These are phyloP conservation scores for Peterozyma toletana DNA, from an alignment of 805 yeast genomes.

Conservation along the genomic window DNA sequence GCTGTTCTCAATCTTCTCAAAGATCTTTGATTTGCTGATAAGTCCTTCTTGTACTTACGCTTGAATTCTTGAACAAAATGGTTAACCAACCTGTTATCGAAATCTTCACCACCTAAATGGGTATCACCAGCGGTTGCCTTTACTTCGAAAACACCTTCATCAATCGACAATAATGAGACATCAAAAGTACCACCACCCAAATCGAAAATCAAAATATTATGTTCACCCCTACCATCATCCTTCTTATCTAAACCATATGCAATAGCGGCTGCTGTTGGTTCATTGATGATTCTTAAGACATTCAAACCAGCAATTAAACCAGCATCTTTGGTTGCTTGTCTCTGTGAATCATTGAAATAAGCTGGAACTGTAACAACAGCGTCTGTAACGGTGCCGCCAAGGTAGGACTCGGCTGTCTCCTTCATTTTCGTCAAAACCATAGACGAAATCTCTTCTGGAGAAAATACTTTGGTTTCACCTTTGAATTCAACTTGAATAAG, in stretches of 20 bases:
- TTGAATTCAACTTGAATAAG: constrained; percentile 85
- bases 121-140: constrained; percentile 81
- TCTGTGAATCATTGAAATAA: constrained; percentile 73
- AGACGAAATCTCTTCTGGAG: constrained; percentile 92
- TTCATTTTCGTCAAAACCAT: constrained; percentile 73
- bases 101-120: constrained; percentile 83
- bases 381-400: constrained; percentile 46
- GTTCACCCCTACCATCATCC: constrained; percentile 32
- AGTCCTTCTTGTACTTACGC: constrained; percentile 96
- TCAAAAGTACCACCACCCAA: constrained; percentile 86
- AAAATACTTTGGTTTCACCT: constrained; percentile 85
- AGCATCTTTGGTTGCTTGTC: constrained; percentile 79
- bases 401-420: constrained; percentile 52
- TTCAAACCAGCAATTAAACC: constrained; percentile 72
- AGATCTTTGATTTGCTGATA: constrained; percentile 91
- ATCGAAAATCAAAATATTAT: constrained; percentile 57
- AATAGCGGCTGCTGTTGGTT: constrained; percentile 82
- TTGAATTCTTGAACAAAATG: constrained; percentile 93
- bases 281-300: constrained; percentile 70
- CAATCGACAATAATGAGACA: constrained; percentile 70
- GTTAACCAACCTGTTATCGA: constrained; percentile 74
- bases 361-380: constrained; percentile 87
- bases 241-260: constrained; percentile 69
- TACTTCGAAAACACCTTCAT: constrained; percentile 76
- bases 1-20: constrained; percentile 98